Evolutionary conservation across 1,284 basidiomycete genomes (phyloP).

Genomic region (Xanthoconium separans): DNA sequence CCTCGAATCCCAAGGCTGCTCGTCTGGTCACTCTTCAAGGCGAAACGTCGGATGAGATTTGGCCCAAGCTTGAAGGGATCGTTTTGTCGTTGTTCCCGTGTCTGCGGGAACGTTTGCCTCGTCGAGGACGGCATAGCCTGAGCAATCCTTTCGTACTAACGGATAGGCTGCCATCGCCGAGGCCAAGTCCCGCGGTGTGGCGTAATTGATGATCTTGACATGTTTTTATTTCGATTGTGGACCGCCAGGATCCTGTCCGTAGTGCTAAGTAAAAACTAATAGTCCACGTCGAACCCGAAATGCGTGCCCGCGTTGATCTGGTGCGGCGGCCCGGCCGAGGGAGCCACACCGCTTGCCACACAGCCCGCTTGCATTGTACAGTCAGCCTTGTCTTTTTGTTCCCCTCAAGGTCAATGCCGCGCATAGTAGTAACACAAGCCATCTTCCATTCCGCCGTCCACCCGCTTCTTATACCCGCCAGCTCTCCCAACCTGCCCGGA

Average conservation of each 20-base stretch:
- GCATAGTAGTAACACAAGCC: slow-evolving; percentile 7
- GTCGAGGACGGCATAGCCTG: slow-evolving; percentile 47
- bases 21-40: slow-evolving; percentile 78
- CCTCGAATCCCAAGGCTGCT: slow-evolving; percentile 35
- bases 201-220: slow-evolving; percentile 7
- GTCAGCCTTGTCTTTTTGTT: slow-evolving; percentile 14
- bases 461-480: not conserved
- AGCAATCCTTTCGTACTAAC: slow-evolving; percentile 40
- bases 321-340: too few relatives aligned
- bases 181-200: slow-evolving; percentile 14
- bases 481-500: not conserved
- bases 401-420: slow-evolving; percentile 24
- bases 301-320: too few relatives aligned
- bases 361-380: slow-evolving; percentile 1
- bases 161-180: slow-evolving; percentile 5
- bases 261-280: too few relatives aligned
- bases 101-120: slow-evolving; percentile 51
- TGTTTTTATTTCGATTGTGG: slow-evolving; percentile 12
- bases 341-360: not conserved
- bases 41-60: slow-evolving; percentile 89
- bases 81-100: slow-evolving; percentile 58
- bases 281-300: too few relatives aligned
- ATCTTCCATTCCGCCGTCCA: slow-evolving; percentile 4
- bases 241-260: slow-evolving; percentile 1
- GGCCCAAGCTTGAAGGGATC: slow-evolving; percentile 73